Conservation (phyloP, 495 filamentous ascomycete genomes). For the Annulohypoxylon stygium region DNA sequence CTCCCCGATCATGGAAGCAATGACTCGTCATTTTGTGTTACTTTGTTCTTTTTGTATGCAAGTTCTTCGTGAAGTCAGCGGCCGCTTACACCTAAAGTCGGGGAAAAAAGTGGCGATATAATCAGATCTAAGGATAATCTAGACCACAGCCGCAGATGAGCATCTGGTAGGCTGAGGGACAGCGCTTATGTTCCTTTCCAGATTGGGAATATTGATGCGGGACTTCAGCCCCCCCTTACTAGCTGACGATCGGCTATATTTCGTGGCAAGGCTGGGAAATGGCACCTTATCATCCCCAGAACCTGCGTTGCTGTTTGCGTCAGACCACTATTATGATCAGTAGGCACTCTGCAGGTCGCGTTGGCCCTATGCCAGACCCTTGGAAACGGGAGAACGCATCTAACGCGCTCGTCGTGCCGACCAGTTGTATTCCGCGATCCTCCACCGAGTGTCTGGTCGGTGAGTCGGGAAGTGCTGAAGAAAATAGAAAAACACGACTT, state of each 20-base stretch:
- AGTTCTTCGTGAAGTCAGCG: slow-evolving; percentile 9
- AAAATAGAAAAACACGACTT: not conserved
- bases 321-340: slow-evolving; percentile 20
- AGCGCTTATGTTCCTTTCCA: not conserved
- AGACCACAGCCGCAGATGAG: not conserved
- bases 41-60: slow-evolving; percentile 13
- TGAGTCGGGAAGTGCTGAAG: not conserved
- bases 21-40: slow-evolving; percentile 23
- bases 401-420: slow-evolving; percentile 7
- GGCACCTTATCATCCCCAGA: not conserved
- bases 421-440: slow-evolving; percentile 1
- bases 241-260: slow-evolving; percentile 20
- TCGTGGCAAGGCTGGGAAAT: slow-evolving; percentile 22
- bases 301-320: slow-evolving; percentile 10
- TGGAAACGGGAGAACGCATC: slow-evolving; percentile 30
- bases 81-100: not conserved
- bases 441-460: slow-evolving; percentile 3
- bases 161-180: not conserved
- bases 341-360: slow-evolving; percentile 14
- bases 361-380: slow-evolving; percentile 24
- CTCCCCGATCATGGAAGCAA: not conserved
- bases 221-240: not conserved
- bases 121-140: not conserved
- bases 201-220: not conserved
- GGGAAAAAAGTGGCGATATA: slow-evolving; percentile 4